Conservation (phyloP, 306 rosid species). For the Inga oerstediana region DNA sequence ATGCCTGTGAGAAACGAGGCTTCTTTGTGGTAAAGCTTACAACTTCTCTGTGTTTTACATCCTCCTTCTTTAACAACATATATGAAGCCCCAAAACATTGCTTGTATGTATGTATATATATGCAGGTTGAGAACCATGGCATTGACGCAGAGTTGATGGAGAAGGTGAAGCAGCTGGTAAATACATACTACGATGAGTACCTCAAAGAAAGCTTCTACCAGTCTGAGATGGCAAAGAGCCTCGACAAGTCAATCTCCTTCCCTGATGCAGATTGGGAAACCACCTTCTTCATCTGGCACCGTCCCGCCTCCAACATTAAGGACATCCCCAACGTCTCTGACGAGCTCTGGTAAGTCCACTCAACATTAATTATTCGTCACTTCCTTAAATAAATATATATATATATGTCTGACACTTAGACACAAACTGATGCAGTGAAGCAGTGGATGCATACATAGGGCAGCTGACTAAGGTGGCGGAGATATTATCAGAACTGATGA, state of each 20-base stretch:
- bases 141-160: conserved; percentile 67
- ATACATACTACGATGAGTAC: conserved; percentile 68
- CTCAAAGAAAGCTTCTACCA: conserved; percentile 67
- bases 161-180: conserved; percentile 68
- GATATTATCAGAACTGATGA: conserved; percentile 63
- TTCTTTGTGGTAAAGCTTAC: conserved; percentile 49
- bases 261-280: conserved; percentile 78
- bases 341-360: conserved; percentile 60
- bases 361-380: not conserved
- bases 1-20: conserved; percentile 75
- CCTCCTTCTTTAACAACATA: not conserved
- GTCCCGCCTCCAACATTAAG: conserved; percentile 66
- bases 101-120: not conserved
- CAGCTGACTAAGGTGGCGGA: conserved; percentile 66
- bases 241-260: conserved; percentile 39
- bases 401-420: not conserved
- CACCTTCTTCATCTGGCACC: conserved; percentile 82
- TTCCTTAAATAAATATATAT: not conserved
- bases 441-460: conserved; percentile 70
- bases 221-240: conserved; percentile 60
- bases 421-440: conserved; percentile 53
- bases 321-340: conserved; percentile 53
- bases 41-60: not conserved
- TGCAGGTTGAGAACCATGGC: conserved; percentile 53
- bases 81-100: not conserved